Evolutionary conservation across 257 asterid genomes (phyloP), one percentile per base, ranked within the genome.

Genomic region (Nicotiana sylvestris): DNA sequence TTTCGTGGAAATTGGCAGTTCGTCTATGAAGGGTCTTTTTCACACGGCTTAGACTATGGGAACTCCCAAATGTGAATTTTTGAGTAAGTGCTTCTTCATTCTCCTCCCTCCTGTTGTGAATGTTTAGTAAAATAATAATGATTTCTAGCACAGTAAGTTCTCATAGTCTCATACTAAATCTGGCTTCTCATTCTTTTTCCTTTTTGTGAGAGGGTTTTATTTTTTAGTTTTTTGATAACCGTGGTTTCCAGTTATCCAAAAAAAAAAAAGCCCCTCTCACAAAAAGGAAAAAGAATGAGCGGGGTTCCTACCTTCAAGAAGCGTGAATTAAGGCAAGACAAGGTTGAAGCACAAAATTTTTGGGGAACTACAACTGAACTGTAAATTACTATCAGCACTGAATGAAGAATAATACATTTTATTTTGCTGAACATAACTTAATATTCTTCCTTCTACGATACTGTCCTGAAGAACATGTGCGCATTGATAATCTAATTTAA

Each of bases 1-100:
- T 49, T 29, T 51, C 0, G 0, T 74, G 80, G 49, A 17, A 30
- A 81, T 62, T 87, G 17, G 88, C 89, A 92, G 96, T 90, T 87
- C 83, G 91, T 86, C 82, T 92, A 88, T 82, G 92, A 89, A 85
- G 91, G 87, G 57, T 83, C 91, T 78, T 92, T 85, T 72, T 27
- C 89, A 25, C 92, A 89, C 84, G 90, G 90, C 87, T 82, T 89
- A 39, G 81, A 81, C 88, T 91, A 87, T 85, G 86, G 91, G 76
- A 87, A 89, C 88, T 88, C 91, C 82, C 91, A 90, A 72, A 86
- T 89, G 64, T 58, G 90, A 90, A 88, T 80, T 68, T 74, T 51
- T 80, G 77, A 87, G 95, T 89, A 67, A 87, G 91, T 89, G 80
- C 74, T 87, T 64, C 83, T 68, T 51, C 62, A 8, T 76, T 76